Conservation (phyloP, 768 basidiomycete species). For the Suillus alpinus region DNA sequence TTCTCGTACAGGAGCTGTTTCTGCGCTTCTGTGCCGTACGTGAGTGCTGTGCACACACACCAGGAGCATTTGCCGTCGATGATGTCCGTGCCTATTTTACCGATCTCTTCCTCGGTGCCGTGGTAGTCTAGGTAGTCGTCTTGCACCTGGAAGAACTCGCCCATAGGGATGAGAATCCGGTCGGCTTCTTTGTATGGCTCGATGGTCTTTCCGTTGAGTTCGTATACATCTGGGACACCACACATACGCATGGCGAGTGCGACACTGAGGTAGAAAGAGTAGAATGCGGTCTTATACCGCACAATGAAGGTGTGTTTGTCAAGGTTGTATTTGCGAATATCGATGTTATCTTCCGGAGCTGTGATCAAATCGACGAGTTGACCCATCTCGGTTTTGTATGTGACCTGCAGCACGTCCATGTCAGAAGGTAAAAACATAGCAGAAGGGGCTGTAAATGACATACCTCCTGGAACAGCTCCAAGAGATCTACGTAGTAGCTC, state of each 20-base stretch:
- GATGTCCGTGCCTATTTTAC: conserved; percentile 98
- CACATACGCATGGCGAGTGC: conserved; percentile 88
- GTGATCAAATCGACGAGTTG: conserved; percentile 96
- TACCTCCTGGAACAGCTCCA: conserved; percentile 91
- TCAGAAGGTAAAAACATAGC: background rate
- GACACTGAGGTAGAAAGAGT: conserved; percentile 98
- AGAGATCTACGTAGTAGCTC: conserved; percentile 80
- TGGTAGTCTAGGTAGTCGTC: conserved; percentile 96
- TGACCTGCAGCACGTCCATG: conserved; percentile 33
- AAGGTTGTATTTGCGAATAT: conserved; percentile 84
- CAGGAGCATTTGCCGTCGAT: conserved; percentile 99
- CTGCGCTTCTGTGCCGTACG: conserved; percentile 52
- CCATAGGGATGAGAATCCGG: conserved; percentile 84
- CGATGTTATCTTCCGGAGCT: conserved; percentile 86
- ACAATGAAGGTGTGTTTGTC: conserved; percentile 88
- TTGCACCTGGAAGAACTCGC: conserved; percentile 98
- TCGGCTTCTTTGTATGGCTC: conserved; percentile 71
- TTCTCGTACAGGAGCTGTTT: conserved; percentile 59
- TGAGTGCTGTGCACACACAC: conserved; percentile 88
- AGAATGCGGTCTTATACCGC: conserved; percentile 95
- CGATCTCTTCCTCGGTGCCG: conserved; percentile 85
- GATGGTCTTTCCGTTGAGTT: conserved; percentile 36
- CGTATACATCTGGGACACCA: conserved; percentile 54
- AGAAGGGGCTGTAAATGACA: conserved; percentile 13
- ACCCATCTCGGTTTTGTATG: conserved; percentile 93